A percentile compares a stretch with the other conserved stretches of the same genome.
These are phyloP conservation scores for Noccaea caerulescens DNA, from an alignment of 345 rosid species.

Conservation along the genomic window DNA sequence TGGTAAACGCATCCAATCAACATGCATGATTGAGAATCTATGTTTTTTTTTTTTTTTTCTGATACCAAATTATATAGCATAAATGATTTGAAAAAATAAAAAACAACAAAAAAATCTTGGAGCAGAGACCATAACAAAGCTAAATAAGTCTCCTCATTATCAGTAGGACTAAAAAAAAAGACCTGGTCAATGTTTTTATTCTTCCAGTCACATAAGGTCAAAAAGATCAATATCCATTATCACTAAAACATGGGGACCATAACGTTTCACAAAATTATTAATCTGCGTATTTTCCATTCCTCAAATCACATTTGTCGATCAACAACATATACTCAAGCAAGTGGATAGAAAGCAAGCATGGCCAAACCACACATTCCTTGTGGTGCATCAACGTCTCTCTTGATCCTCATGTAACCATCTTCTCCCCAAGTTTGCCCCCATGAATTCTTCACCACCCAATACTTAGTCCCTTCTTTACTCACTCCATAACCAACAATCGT, in stretches of 20 bases:
- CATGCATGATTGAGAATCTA: too few relatives aligned
- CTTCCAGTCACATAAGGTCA: neutral
- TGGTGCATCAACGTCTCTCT: constrained; percentile 41
- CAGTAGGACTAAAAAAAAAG: too few relatives aligned
- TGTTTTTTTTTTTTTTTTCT: too few relatives aligned
- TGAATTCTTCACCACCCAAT: constrained; percentile 62
- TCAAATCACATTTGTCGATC: neutral
- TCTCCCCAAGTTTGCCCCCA: constrained; percentile 64
- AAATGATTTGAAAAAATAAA: too few relatives aligned
- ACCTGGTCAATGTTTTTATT: neutral
- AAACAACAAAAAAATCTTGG: too few relatives aligned
- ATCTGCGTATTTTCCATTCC: neutral
- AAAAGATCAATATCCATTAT: neutral
- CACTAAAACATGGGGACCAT: neutral
- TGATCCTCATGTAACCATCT: constrained; percentile 55
- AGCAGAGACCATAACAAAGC: too few relatives aligned
- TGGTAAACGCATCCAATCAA: too few relatives aligned
- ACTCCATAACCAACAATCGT: constrained; percentile 53
- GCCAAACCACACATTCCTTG: constrained; percentile 59
- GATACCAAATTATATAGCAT: too few relatives aligned
- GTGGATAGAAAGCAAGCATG: constrained; percentile 50
- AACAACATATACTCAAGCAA: constrained; percentile 23
- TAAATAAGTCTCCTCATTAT: too few relatives aligned
- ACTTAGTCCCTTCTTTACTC: constrained; percentile 40
- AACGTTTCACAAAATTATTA: neutral